Evolutionary conservation across 495 filamentous ascomycete species (phyloP).

Genomic region (Podospora pseudocomata): DNA sequence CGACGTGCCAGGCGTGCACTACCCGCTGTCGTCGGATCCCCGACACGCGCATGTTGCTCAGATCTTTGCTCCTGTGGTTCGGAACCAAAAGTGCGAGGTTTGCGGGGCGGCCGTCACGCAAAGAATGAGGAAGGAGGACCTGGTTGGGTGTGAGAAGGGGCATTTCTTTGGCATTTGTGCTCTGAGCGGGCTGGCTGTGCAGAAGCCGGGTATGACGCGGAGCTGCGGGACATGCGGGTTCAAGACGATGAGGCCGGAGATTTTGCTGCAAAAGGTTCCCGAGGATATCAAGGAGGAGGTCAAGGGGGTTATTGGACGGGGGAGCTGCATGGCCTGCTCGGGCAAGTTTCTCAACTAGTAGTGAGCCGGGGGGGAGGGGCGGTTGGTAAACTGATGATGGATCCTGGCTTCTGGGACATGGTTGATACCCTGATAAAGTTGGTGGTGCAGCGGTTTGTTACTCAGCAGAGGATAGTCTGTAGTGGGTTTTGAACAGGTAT

Average conservation of each 20-base stretch:
- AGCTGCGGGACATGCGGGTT: conserved; percentile 43
- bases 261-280: conserved; percentile 29
- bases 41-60: conserved; percentile 3
- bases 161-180: conserved; percentile 40
- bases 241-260: conserved; percentile 36
- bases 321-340: conserved; percentile 43
- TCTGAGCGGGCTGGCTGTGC: conserved; percentile 42
- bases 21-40: conserved; percentile 7
- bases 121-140: conserved; percentile 20
- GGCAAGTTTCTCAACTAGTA: conserved; percentile 43
- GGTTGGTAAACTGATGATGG: not conserved
- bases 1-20: conserved; percentile 36
- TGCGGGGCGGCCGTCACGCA: conserved; percentile 31
- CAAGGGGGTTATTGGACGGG: conserved; percentile 29
- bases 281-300: conserved; percentile 22
- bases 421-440: not conserved
- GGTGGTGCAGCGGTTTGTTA: not conserved
- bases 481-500: not conserved
- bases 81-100: conserved; percentile 36
- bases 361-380: too few species aligned
- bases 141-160: conserved; percentile 29
- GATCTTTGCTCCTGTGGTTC: conserved; percentile 29
- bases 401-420: not conserved
- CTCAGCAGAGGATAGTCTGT: too few species aligned
- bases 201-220: conserved; percentile 41